Conservation (phyloP, 176 grass and related monocot species). For the barley (Hordeum vulgare) region DNA sequence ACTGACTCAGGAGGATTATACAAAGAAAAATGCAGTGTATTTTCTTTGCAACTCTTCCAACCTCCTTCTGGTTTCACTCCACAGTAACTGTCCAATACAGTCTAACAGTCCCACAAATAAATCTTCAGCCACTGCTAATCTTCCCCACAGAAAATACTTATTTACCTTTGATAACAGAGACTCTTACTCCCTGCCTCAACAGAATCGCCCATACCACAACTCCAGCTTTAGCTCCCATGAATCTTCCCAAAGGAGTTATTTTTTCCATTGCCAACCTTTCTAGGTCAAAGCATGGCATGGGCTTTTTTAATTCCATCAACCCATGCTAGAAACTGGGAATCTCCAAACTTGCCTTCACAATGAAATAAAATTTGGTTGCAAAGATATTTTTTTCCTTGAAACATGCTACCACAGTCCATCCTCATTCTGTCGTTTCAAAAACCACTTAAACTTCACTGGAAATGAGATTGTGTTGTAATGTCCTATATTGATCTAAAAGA, state of each 20-base stretch:
- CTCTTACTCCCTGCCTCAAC: background rate
- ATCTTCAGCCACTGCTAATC: background rate
- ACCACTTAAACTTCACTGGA: background rate
- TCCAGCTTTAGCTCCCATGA: background rate
- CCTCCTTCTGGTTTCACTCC: background rate
- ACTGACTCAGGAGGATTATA: too few species aligned
- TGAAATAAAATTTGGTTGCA: background rate
- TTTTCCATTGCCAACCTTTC: background rate
- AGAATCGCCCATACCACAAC: background rate
- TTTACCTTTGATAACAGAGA: background rate
- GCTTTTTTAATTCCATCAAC: background rate
- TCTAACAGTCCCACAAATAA: background rate
- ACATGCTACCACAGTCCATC: background rate
- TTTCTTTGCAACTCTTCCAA: too few species aligned
- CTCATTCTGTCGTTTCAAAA: background rate
- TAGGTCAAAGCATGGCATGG: background rate
- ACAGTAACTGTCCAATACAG: background rate
- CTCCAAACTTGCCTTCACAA: background rate
- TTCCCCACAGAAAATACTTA: background rate
- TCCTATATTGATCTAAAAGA: background rate
- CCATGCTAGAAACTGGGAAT: background rate
- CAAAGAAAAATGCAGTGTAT: too few species aligned
- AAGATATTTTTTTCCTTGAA: background rate
- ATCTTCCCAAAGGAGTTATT: background rate
- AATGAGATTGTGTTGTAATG: background rate